These are phyloP conservation scores for Zostera marina DNA, from an alignment of 116 monocot genomes.

Conservation along the genomic window DNA sequence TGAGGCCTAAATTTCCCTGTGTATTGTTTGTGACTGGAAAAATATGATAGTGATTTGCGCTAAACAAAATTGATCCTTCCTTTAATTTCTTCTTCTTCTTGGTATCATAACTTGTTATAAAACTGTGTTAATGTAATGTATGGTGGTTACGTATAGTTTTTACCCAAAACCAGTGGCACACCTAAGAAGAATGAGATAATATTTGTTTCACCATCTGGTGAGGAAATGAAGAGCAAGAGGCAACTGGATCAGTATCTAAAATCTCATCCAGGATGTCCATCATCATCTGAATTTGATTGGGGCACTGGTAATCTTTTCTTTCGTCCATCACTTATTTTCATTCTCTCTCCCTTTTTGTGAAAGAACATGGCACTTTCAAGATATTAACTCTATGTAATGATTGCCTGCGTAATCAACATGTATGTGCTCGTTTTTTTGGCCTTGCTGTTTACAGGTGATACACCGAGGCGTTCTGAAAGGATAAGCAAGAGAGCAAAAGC, in stretches of 20 bases:
- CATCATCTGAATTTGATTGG: slow-evolving; percentile 76
- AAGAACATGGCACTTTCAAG: neutral
- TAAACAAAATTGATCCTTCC: no score
- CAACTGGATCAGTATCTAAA: slow-evolving; percentile 52
- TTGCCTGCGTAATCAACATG: no score
- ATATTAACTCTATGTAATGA: no score
- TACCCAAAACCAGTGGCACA: no score
- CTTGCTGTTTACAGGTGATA: slow-evolving; percentile 38
- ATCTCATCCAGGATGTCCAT: slow-evolving; percentile 39
- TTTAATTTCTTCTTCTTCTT: no score
- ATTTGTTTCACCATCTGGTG: slow-evolving; percentile 60
- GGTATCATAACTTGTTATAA: no score
- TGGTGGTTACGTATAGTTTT: no score
- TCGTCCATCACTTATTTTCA: neutral
- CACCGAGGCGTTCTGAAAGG: slow-evolving; percentile 63
- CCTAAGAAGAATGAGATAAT: slow-evolving; percentile 33
- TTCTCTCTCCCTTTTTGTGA: neutral
- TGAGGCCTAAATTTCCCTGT: no score
- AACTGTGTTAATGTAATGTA: no score
- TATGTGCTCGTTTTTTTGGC: neutral
- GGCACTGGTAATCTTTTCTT: slow-evolving; percentile 66
- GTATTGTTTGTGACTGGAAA: no score
- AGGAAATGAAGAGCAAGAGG: slow-evolving; percentile 52
- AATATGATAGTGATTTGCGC: no score
- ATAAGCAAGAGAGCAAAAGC: slow-evolving; percentile 47